phyloP scores from a whole-genome alignment of 768 basidiomycete species.

The Amanita subjunquillea region DNA sequence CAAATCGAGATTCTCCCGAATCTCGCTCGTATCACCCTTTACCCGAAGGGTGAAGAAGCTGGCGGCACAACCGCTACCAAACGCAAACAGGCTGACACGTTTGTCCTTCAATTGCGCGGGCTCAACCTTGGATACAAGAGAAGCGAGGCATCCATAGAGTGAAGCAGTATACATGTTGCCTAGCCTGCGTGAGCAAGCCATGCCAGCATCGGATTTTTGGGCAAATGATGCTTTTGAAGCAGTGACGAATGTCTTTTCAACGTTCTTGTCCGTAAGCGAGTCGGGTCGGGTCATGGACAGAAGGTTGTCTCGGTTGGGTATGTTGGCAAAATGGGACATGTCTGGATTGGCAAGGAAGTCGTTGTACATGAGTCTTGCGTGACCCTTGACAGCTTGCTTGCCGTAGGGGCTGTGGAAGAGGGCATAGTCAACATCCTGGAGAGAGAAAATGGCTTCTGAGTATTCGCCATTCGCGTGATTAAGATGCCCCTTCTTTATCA shows the following conservation, averaged over 20 bases:
- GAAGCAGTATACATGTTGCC: constrained; percentile 99
- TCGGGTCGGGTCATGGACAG: constrained; percentile 57
- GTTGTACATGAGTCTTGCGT: constrained; percentile 85
- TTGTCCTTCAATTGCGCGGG: constrained; percentile 67
- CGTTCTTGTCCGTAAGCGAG: constrained; percentile 84
- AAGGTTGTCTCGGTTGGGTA: constrained; percentile 63
- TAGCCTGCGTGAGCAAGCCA: constrained; percentile 81
- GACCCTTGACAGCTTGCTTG: constrained; percentile 96
- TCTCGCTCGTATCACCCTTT: constrained; percentile 79
- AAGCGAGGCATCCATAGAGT: constrained; percentile 89
- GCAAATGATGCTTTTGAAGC: constrained; percentile 68
- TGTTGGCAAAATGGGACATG: constrained; percentile 54
- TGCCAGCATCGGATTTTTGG: constrained; percentile 66
- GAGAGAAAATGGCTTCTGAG: constrained; percentile 45
- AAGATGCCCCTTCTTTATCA: constrained; percentile 37
- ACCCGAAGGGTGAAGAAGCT: constrained; percentile 85
- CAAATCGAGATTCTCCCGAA: constrained; percentile 76
- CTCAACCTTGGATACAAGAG: constrained; percentile 65
- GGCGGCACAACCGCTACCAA: constrained; percentile 91
- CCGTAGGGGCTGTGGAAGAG: constrained; percentile 98
- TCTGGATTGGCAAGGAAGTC: constrained; percentile 82
- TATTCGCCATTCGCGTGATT: constrained; percentile 30
- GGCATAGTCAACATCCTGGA: constrained; percentile 82
- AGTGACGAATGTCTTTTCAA: constrained; percentile 91
- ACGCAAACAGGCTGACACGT: constrained; percentile 91